Evolutionary conservation across 1,284 basidiomycete genomes (phyloP).

Genomic region (Microbotryum intermedium): DNA sequence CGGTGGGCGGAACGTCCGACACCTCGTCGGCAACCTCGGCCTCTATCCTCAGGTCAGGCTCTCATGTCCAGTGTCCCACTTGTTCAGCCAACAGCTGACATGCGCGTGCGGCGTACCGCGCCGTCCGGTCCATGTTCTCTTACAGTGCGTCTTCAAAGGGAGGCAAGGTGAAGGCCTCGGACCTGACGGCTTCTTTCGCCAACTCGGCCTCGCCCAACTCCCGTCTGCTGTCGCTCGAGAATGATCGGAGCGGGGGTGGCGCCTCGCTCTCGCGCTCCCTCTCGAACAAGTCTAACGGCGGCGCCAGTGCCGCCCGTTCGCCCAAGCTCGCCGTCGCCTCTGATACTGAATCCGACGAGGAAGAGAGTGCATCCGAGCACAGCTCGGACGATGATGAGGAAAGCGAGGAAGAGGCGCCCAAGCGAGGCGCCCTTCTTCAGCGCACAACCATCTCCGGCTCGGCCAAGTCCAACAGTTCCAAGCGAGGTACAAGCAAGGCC

Average conservation of each 20-base stretch:
- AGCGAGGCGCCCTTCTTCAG: background rate
- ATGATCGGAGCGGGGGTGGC: background rate
- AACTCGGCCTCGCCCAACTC: conserved; percentile 15
- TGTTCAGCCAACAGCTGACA: no score
- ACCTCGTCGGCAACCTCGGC: background rate
- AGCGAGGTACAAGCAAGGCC: background rate
- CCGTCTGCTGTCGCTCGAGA: conserved; percentile 13
- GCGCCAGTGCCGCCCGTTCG: background rate
- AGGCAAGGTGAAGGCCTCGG: conserved; percentile 11
- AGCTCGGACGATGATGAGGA: background rate
- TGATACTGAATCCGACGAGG: background rate
- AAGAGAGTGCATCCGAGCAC: background rate
- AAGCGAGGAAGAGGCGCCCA: background rate
- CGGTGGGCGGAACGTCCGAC: no score
- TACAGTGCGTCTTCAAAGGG: conserved; percentile 1
- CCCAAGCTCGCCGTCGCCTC: background rate
- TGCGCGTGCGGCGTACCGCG: background rate
- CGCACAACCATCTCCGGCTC: background rate
- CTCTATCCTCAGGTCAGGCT: background rate
- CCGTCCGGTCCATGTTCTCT: background rate
- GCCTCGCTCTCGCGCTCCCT: background rate
- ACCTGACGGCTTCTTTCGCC: conserved; percentile 2
- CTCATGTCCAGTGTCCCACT: no score
- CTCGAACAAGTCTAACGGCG: background rate
- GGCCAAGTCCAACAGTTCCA: no score